Base-by-base conservation (phyloP, 371 early-diverging fungal genomes). In the Actinomucor elegans region DNA sequence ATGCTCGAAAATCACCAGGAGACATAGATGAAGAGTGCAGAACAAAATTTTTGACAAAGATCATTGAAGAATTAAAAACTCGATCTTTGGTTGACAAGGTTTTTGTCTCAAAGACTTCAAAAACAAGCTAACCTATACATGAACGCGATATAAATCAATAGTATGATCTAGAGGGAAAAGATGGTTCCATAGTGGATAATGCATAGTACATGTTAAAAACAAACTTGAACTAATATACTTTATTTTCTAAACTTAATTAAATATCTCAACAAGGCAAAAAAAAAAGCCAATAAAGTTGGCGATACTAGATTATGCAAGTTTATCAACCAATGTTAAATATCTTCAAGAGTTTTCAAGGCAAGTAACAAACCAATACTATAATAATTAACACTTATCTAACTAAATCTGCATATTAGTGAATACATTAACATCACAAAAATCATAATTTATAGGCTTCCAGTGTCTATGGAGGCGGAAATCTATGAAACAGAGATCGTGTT, bases 221-320 rank as follows among this genome's bases (percentile, higher is more conserved):
- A 43, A 56, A n/a, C 37, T 56, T 47, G 55, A 56, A 56, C 43
- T 43, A 56, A 56, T 26, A 56, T 48, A 43, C 49, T 43, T 29
- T 56, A 44, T 50, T 34, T 56, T 49, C n/a, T 56, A 56, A 50
- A 56, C 44, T 29, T 56, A 34, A 43, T 56, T 27, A 44, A 49
- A 43, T 49, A 43, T 32, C 45, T 57, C 29, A 36, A 44, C 12
- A 12, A 29, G 21, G 38, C 57, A 6, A 50, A 57, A 50, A 44
- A 45, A 32, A 26, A 43, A 57, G 50, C n/a, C n/a, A n/a, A n/a
- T 56, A 34, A 56, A 48, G 23, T 49, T 42, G 26, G 49, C 49
- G 29, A 44, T 18, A 37, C 29, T 57, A 40, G 57, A 57, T 50
- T 57, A 57, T 33, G 50, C 57, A 24, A 51, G 46, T 36, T 50